A percentile compares a stretch with the other conserved stretches of the same genome.
Evolutionary conservation across 2,329 filamentous ascomycete species (phyloP).

Genomic region (Ploettnerulaceae sp.): DNA sequence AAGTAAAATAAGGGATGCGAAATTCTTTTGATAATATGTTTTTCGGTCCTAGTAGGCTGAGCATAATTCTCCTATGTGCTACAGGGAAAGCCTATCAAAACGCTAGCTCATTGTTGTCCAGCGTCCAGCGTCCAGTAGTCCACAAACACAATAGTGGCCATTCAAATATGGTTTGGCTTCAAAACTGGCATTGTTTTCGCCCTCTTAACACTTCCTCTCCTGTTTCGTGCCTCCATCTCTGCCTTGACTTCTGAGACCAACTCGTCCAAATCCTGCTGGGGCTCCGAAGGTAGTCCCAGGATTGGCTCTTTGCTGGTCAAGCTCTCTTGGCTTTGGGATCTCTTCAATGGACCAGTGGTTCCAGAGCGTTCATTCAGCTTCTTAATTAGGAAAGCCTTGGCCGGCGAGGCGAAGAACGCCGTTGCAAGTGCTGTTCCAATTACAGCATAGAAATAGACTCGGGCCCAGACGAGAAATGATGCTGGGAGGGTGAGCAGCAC

Average conservation of each 20-base stretch:
- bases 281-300: constrained; percentile 75
- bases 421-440: constrained; percentile 61
- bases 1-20: no score
- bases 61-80: no score
- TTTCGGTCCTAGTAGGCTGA: no score
- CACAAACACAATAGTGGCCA: no score
- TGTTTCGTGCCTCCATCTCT: constrained; percentile 39
- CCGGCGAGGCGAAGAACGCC: constrained; percentile 75
- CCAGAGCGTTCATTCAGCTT: constrained; percentile 54
- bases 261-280: constrained; percentile 64
- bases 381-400: constrained; percentile 55
- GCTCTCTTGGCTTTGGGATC: constrained; percentile 54
- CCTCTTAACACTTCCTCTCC: constrained; percentile 17
- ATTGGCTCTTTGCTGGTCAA: constrained; percentile 55
- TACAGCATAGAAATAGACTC: constrained; percentile 84
- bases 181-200: constrained; percentile 11
- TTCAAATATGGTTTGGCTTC: constrained; percentile 13
- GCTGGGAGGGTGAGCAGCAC: constrained; percentile 69
- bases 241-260: constrained; percentile 48
- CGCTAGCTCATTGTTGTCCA: no score
- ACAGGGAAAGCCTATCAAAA: no score
- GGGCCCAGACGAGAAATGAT: constrained; percentile 71
- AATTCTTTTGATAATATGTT: no score
- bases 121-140: no score
- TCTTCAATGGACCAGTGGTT: constrained; percentile 39